Conservation (phyloP, 2,329 filamentous ascomycete genomes). For the Aspergillus neoniger region DNA sequence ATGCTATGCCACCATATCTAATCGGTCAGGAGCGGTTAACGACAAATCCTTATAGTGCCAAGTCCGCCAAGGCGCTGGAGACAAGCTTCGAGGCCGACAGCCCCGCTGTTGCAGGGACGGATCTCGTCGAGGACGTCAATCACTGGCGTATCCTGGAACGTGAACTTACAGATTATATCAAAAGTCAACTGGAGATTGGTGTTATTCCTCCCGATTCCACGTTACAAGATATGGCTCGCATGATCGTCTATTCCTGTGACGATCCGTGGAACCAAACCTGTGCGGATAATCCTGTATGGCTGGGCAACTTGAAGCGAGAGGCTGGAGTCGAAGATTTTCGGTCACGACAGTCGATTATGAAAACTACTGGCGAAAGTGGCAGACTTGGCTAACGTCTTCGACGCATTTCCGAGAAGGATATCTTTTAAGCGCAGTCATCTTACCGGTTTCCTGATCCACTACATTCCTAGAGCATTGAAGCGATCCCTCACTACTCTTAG, state of each 20-base stretch:
- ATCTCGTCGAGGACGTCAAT: conserved; percentile 6
- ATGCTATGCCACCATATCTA: conserved; percentile 38
- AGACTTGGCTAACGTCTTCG: too few relatives aligned
- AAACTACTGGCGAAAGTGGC: too few relatives aligned
- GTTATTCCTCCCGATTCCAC: not conserved
- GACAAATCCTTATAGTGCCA: conserved; percentile 6
- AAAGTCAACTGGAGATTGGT: not conserved
- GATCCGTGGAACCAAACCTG: conserved; percentile 14
- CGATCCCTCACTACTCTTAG: too few relatives aligned
- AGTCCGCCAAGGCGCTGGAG: not conserved
- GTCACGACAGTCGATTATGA: too few relatives aligned
- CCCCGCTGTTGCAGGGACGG: not conserved
- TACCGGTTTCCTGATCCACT: too few relatives aligned
- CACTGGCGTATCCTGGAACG: conserved; percentile 1
- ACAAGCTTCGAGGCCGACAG: not conserved
- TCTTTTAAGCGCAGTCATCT: too few relatives aligned
- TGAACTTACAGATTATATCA: conserved; percentile 11
- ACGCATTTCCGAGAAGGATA: too few relatives aligned
- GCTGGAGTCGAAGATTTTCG: not conserved
- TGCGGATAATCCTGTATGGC: conserved; percentile 10
- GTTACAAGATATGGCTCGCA: conserved; percentile 12
- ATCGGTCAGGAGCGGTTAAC: conserved; percentile 31
- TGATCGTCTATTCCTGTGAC: conserved; percentile 5
- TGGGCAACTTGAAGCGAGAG: not conserved
- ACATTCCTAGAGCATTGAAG: too few relatives aligned